phyloP scores from a whole-genome alignment of 2,329 filamentous ascomycete genomes.

The Myriosclerotinia scirpicola region DNA sequence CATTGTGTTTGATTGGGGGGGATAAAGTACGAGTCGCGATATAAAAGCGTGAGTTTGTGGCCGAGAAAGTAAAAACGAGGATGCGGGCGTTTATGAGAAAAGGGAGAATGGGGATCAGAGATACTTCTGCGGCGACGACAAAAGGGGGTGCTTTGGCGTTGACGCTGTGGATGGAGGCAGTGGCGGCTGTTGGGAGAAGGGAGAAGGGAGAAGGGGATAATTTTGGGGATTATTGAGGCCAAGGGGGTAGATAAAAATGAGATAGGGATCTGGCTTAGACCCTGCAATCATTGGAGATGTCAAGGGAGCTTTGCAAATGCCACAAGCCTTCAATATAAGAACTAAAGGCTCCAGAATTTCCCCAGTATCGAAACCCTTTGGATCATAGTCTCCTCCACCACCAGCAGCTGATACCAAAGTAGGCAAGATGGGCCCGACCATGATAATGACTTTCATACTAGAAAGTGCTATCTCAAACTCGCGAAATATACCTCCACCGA shows the following conservation, averaged over 20 bases:
- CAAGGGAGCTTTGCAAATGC: too few relatives aligned
- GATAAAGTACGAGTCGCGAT: slow-evolving; percentile 67
- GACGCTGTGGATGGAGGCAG: slow-evolving; percentile 45
- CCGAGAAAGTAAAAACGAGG: slow-evolving; percentile 64
- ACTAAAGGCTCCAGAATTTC: too few relatives aligned
- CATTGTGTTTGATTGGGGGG: slow-evolving; percentile 63
- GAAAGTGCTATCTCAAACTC: too few relatives aligned
- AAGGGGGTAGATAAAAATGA: slow-evolving; percentile 60
- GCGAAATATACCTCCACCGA: too few relatives aligned
- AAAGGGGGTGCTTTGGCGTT: slow-evolving; percentile 50
- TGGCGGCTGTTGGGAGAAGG: not conserved
- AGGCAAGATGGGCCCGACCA: too few relatives aligned
- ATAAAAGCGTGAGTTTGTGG: slow-evolving; percentile 59
- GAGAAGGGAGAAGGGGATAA: not conserved
- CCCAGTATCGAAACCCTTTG: too few relatives aligned
- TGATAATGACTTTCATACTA: too few relatives aligned
- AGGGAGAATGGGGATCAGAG: slow-evolving; percentile 62
- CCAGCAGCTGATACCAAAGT: too few relatives aligned
- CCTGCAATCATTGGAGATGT: too few relatives aligned
- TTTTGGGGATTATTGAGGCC: slow-evolving; percentile 65
- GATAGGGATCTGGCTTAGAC: slow-evolving; percentile 53
- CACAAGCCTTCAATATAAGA: too few relatives aligned
- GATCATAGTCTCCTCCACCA: slow-evolving; percentile 54
- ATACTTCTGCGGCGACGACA: slow-evolving; percentile 61
- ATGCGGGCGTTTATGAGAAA: slow-evolving; percentile 68